Evolutionary conservation across 768 basidiomycete genomes (phyloP).

Genomic region (Tulasnella calospora): DNA sequence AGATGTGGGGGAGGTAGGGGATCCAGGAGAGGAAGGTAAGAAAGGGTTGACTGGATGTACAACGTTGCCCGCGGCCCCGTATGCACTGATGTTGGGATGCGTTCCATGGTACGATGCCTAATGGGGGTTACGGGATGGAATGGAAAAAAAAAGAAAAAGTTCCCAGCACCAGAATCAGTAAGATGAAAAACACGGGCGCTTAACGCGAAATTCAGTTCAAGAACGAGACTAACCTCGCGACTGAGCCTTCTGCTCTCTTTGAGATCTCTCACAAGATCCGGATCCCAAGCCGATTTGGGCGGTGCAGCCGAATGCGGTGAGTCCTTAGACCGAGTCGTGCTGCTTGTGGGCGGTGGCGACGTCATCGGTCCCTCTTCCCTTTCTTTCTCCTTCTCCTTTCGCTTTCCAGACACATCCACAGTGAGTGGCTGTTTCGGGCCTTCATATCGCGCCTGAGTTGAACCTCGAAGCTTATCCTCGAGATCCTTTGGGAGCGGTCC

Average conservation of each 20-base stretch:
- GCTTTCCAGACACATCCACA: not conserved
- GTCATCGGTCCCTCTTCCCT: not conserved
- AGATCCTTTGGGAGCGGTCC: slow-evolving; percentile 7
- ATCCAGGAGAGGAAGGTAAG: not conserved
- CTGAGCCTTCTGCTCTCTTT: slow-evolving; percentile 20
- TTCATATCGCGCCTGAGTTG: not conserved
- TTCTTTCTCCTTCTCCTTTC: slow-evolving; percentile 10
- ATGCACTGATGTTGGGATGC: slow-evolving; percentile 2
- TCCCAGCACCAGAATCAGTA: too few species aligned
- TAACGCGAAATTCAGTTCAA: too few species aligned
- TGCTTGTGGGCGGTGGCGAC: not conserved
- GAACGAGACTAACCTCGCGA: slow-evolving; percentile 12
- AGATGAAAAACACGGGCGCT: too few species aligned
- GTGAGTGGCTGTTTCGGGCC: not conserved
- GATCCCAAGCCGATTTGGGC: slow-evolving; percentile 21
- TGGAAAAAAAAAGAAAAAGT: too few species aligned
- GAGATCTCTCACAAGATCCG: slow-evolving; percentile 15
- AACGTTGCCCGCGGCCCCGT: not conserved
- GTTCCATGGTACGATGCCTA: slow-evolving; percentile 9
- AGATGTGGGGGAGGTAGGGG: slow-evolving; percentile 10
- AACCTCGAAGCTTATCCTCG: not conserved
- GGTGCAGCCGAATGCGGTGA: not conserved
- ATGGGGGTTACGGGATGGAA: not conserved
- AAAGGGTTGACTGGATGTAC: slow-evolving; percentile 7
- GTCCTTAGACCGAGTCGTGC: not conserved